phyloP scores from a whole-genome alignment of 805 yeast species.

The Lipomyces mesembrius region DNA sequence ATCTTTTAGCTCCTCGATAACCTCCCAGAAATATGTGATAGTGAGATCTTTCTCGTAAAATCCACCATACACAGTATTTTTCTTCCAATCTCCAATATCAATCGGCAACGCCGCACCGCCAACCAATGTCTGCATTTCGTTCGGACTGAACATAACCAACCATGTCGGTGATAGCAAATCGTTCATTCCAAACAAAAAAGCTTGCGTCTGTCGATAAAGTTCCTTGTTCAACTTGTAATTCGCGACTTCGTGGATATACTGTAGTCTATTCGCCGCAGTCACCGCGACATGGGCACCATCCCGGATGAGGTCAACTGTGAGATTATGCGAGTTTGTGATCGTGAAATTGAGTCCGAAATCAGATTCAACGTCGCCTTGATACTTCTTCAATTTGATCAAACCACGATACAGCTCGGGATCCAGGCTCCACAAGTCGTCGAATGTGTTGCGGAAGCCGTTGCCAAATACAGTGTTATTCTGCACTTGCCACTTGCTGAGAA shows the following conservation, averaged over 20 bases:
- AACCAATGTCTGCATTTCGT: conserved; percentile 80
- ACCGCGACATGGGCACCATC: conserved; percentile 65
- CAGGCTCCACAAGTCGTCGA: conserved; percentile 75
- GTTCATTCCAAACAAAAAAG: conserved; percentile 72
- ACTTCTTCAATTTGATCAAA: conserved; percentile 62
- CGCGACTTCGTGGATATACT: conserved; percentile 77
- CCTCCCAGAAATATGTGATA: conserved; percentile 70
- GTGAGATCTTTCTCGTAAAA: conserved; percentile 58
- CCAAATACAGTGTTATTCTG: conserved; percentile 26
- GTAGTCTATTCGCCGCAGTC: conserved; percentile 61
- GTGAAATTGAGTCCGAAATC: conserved; percentile 70
- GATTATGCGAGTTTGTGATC: conserved; percentile 43
- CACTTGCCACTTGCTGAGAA: conserved; percentile 66
- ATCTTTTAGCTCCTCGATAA: conserved; percentile 66
- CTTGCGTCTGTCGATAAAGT: conserved; percentile 60
- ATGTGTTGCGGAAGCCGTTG: conserved; percentile 52
- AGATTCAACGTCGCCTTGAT: conserved; percentile 59
- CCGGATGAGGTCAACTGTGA: conserved; percentile 62
- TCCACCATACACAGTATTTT: conserved; percentile 70
- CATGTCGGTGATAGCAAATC: conserved; percentile 71
- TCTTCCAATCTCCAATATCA: conserved; percentile 68
- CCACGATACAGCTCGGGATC: conserved; percentile 71
- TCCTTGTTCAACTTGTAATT: conserved; percentile 74
- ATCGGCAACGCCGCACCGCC: conserved; percentile 77
- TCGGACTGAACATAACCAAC: conserved; percentile 83